Conservation (phyloP, 1,139 yeast species). For the Blastobotrys persicus region DNA sequence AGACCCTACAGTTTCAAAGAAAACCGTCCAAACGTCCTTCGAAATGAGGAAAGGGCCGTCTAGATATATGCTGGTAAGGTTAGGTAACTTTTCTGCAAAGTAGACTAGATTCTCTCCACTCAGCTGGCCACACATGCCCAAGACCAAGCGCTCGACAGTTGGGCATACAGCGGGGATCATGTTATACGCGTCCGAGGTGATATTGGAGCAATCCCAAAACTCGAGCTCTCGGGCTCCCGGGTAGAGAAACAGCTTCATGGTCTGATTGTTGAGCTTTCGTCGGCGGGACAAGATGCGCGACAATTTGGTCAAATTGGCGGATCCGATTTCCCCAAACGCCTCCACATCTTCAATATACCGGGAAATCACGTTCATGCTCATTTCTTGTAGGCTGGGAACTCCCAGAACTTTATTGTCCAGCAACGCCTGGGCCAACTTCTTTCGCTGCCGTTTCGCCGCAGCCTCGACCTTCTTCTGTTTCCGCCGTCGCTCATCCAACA, state of each 20-base stretch:
- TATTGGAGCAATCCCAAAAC: slow-evolving; percentile 90
- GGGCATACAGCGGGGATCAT: slow-evolving; percentile 82
- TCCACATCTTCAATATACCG: slow-evolving; percentile 74
- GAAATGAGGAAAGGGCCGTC: slow-evolving; percentile 89
- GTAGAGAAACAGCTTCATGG: slow-evolving; percentile 64
- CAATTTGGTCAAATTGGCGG: slow-evolving; percentile 59
- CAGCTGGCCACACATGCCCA: slow-evolving; percentile 91
- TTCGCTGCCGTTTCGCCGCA: slow-evolving; percentile 68
- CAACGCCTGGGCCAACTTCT: slow-evolving; percentile 78
- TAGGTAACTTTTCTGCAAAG: slow-evolving; percentile 54
- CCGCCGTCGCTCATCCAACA: slow-evolving; percentile 34
- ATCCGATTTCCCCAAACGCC: slow-evolving; percentile 75
- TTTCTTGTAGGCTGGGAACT: slow-evolving; percentile 73
- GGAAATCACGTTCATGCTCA: slow-evolving; percentile 71
- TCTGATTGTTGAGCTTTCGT: slow-evolving; percentile 68
- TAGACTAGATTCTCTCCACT: slow-evolving; percentile 73
- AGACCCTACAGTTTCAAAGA: slow-evolving; percentile 52
- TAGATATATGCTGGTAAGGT: slow-evolving; percentile 53
- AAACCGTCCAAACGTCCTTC: slow-evolving; percentile 70
- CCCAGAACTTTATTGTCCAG: slow-evolving; percentile 64
- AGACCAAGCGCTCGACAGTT: slow-evolving; percentile 57
- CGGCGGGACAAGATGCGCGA: slow-evolving; percentile 76
- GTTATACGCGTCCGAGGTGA: slow-evolving; percentile 62
- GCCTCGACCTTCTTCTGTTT: slow-evolving; percentile 29
- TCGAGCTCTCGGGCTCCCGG: slow-evolving; percentile 51